Evolutionary conservation across 2,329 filamentous ascomycete genomes (phyloP), one percentile per base, ranked within the genome.

Genomic region (Stromatinia cepivora): DNA sequence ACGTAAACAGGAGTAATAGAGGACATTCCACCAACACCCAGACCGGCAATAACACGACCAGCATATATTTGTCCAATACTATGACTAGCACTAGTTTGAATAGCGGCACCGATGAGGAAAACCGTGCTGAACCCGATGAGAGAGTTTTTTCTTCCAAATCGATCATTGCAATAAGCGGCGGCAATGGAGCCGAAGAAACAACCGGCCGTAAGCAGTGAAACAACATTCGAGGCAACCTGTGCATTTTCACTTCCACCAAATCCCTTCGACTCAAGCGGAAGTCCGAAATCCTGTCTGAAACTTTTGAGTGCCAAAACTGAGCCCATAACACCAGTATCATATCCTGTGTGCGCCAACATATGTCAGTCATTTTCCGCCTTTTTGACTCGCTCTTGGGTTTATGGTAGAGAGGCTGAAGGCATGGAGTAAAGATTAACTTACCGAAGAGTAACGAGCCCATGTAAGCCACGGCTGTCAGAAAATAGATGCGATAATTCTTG

Each of bases 181-280:
- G 80, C 72, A 66, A 86, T 82, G 70, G 83, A 84, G 31, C 84
- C 84, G 39, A 84, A 81, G 70, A 87, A 83, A 46, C 84, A 83
- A 34, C 84, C 84, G 11, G 84, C 81, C 71, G 85, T 83, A 66
- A 85, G 83, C 25, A 85, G 81, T 2, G 82, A 82, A 28, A 85
- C 82, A 42, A 82, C 81, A 62, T 84, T 82, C 22, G 71, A 71
- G 3, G 73, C 62, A 50, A 75, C 61, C 15, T 73, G 65, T 28
- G 72, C 69, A 54, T 74, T 73, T 13, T 67, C 48, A n/a, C 64
- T 54, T 54, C 46, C 69, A 57, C 72, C 67, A 54, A 73, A 74
- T 8, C 74, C 73, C 2, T 66, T 67, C 22, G 63, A 71, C 13
- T 66, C 71, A 3, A 63, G 69, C 6, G 75, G 73, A 10, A 75